These are phyloP conservation scores for Knufia fluminis DNA, from an alignment of 2,329 filamentous ascomycete species.

Conservation along the genomic window DNA sequence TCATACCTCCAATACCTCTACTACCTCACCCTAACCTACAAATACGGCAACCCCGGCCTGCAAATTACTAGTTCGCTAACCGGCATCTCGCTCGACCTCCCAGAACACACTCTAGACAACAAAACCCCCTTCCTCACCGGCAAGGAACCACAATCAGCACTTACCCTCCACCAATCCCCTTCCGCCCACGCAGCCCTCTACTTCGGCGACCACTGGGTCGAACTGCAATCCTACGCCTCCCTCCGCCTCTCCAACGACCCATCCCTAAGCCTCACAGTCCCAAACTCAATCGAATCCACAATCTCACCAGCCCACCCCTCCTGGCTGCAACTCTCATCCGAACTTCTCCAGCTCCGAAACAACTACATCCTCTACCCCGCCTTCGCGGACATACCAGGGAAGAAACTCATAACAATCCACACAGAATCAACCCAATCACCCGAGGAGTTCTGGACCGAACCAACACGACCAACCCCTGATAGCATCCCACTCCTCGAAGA, in stretches of 20 bases:
- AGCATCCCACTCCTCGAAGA: not conserved
- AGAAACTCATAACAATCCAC: constrained; percentile 26
- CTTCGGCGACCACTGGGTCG: constrained; percentile 76
- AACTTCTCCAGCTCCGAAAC: constrained; percentile 64
- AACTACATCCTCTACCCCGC: constrained; percentile 76
- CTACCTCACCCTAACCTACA: constrained; percentile 65
- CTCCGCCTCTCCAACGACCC: constrained; percentile 41
- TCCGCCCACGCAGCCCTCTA: constrained; percentile 73
- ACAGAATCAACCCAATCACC: constrained; percentile 61
- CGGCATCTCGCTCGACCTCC: constrained; percentile 71
- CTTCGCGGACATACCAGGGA: constrained; percentile 33
- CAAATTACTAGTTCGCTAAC: constrained; percentile 50
- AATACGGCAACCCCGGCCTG: constrained; percentile 27
- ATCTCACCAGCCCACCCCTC: constrained; percentile 45
- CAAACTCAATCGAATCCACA: too few relatives aligned
- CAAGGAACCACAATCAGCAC: constrained; percentile 36
- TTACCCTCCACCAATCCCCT: constrained; percentile 79
- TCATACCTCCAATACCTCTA: constrained; percentile 81
- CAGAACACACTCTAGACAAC: constrained; percentile 54
- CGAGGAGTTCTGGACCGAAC: constrained; percentile 47
- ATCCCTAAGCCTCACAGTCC: not conserved
- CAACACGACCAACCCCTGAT: not conserved
- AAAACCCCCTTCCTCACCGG: constrained; percentile 42
- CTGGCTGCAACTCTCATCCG: constrained; percentile 69
- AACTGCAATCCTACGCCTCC: constrained; percentile 72